These are phyloP conservation scores for Clavulina sp. DNA, from an alignment of 768 basidiomycete genomes.

Conservation along the genomic window DNA sequence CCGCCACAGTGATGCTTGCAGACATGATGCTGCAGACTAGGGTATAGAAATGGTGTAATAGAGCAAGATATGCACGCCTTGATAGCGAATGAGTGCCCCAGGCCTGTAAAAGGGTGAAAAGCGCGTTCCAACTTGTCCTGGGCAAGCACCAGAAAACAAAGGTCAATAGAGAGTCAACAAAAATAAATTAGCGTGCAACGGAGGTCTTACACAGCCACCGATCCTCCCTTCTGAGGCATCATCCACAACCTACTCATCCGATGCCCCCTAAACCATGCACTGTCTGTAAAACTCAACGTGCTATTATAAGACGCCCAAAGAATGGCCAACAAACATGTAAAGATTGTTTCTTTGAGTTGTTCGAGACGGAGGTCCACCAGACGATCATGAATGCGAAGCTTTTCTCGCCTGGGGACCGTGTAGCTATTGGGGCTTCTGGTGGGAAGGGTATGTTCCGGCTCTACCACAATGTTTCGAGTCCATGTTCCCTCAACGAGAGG, in stretches of 20 bases:
- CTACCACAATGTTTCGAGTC: neutral
- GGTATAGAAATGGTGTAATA: neutral
- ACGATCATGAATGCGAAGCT: conserved; percentile 71
- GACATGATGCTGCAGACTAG: neutral
- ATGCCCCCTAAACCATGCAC: conserved; percentile 77
- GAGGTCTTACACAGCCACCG: too few relatives aligned
- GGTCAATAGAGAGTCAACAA: too few relatives aligned
- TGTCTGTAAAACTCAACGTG: conserved; percentile 54
- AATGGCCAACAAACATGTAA: conserved; percentile 96
- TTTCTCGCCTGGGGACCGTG: conserved; percentile 77
- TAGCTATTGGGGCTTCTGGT: conserved; percentile 95
- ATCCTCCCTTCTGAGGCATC: too few relatives aligned
- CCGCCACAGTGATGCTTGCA: conserved; percentile 16
- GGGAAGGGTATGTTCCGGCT: conserved; percentile 59
- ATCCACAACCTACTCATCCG: too few relatives aligned
- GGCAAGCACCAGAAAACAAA: too few relatives aligned
- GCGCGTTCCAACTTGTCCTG: too few relatives aligned
- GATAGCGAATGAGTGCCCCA: too few relatives aligned
- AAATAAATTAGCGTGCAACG: too few relatives aligned
- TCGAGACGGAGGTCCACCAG: conserved; percentile 96
- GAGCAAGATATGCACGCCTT: too few relatives aligned
- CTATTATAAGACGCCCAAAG: conserved; percentile 88
- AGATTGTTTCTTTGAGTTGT: conserved; percentile 90
- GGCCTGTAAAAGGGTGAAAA: too few relatives aligned
- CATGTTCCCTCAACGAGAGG: neutral